Conservation (phyloP, 2,329 filamentous ascomycete genomes). For the Ambrosiella xylebori region DNA sequence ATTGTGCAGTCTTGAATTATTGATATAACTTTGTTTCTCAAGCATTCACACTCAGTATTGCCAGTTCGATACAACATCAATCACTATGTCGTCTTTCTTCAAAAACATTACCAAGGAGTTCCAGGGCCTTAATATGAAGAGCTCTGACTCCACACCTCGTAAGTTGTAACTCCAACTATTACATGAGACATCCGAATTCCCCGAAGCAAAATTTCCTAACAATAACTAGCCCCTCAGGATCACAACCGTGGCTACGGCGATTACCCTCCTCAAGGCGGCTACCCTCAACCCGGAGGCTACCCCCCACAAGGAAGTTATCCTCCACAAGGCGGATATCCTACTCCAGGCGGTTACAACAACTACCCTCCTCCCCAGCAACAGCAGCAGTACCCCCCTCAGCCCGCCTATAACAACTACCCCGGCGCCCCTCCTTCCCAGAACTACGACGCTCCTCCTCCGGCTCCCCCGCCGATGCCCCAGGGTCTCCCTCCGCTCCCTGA, state of each 20-base stretch:
- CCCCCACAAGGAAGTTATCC: neutral
- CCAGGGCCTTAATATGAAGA: slow-evolving; percentile 29
- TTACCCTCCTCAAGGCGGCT: slow-evolving; percentile 13
- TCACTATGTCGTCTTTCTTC: slow-evolving; percentile 23
- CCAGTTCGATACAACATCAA: neutral
- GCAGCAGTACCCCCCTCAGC: slow-evolving; percentile 2
- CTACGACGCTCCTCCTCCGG: slow-evolving; percentile 10
- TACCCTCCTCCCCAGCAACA: slow-evolving; percentile 1
- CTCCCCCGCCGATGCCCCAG: slow-evolving; percentile 15
- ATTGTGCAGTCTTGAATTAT: neutral
- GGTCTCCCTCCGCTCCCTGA: slow-evolving; percentile 33
- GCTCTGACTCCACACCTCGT: neutral
- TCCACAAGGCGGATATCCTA: slow-evolving; percentile 1
- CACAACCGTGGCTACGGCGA: slow-evolving; percentile 10
- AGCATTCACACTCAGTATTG: neutral
- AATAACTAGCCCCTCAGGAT: neutral
- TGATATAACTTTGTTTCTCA: neutral
- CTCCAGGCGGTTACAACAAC: slow-evolving; percentile 11
- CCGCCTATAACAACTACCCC: slow-evolving; percentile 15
- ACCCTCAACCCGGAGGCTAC: neutral
- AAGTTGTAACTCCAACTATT: neutral
- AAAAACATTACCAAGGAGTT: slow-evolving; percentile 27
- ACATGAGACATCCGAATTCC: neutral
- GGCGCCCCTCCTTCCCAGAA: slow-evolving; percentile 8
- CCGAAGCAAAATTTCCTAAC: neutral